Conservation (phyloP, 1,139 yeast genomes). For the Geotrichum europaeum region DNA sequence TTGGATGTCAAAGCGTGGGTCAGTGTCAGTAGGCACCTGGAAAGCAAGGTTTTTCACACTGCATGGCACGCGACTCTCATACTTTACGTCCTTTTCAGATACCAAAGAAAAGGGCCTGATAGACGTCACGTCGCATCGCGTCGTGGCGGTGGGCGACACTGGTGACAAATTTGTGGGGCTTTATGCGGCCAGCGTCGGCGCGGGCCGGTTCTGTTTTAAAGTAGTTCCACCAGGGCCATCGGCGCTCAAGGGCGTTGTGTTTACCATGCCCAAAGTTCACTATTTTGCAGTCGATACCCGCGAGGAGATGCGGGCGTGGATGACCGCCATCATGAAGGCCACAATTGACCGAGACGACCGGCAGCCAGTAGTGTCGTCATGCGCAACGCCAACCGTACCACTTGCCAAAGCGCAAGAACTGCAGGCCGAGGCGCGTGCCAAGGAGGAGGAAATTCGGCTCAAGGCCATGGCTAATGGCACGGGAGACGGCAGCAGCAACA, state of each 20-base stretch:
- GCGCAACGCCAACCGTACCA: constrained; percentile 90
- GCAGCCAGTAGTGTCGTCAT: constrained; percentile 93
- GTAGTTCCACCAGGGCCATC: constrained; percentile 99
- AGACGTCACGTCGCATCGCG: constrained; percentile 92
- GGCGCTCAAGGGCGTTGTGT: constrained; percentile 85
- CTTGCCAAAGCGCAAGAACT: constrained; percentile 77
- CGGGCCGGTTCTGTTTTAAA: constrained; percentile 87
- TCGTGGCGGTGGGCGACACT: constrained; percentile 61
- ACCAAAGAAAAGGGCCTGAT: constrained; percentile 84
- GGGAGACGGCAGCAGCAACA: constrained; percentile 5
- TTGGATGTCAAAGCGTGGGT: constrained; percentile 93
- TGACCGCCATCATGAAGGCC: constrained; percentile 90
- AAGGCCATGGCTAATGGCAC: constrained; percentile 25
- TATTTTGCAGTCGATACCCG: constrained; percentile 89
- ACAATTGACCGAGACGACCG: constrained; percentile 93
- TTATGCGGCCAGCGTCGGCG: constrained; percentile 92
- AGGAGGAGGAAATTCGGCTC: constrained; percentile 27
- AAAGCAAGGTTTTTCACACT: constrained; percentile 80
- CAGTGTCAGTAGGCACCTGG: constrained; percentile 83
- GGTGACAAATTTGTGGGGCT: constrained; percentile 75
- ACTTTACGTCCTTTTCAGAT: constrained; percentile 75
- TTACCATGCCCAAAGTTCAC: constrained; percentile 93
- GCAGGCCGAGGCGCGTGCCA: constrained; percentile 20
- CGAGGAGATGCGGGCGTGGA: constrained; percentile 93
- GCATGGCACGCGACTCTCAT: constrained; percentile 89